Percentiles rank a stretch among this genome's conserved stretches.
Evolutionary conservation across 805 yeast genomes (phyloP).

Genomic region (Kuraishia ogatae): DNA sequence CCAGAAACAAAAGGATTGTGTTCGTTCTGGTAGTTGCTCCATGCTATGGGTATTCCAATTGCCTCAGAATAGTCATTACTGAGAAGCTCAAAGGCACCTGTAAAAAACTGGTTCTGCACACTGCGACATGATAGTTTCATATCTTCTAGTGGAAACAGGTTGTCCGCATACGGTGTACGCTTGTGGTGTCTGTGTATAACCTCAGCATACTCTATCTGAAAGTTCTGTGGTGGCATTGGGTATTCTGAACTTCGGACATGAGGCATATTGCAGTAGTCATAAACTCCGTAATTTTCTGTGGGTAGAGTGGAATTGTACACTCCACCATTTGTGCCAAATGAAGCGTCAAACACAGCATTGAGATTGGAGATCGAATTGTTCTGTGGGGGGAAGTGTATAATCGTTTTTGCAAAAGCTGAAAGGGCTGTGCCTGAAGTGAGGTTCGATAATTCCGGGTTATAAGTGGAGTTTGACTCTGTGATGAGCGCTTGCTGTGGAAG

Average conservation of each 20-base stretch:
- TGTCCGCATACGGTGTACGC: conserved; percentile 30
- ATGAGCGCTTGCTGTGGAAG: not conserved
- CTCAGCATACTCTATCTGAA: conserved; percentile 26
- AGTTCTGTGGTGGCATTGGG: conserved; percentile 14
- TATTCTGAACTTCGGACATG: conserved; percentile 26
- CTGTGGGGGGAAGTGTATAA: conserved; percentile 9
- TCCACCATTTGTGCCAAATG: conserved; percentile 19
- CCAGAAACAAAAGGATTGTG: conserved; percentile 19
- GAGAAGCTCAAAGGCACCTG: not conserved
- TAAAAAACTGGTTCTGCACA: not conserved
- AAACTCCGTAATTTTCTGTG: conserved; percentile 22
- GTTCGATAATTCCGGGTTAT: not conserved
- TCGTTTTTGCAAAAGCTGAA: not conserved
- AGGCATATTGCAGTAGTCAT: conserved; percentile 38
- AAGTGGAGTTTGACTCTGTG: not conserved
- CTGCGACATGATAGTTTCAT: conserved; percentile 1
- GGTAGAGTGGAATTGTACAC: conserved; percentile 15
- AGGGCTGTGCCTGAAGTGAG: not conserved
- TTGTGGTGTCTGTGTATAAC: conserved; percentile 35
- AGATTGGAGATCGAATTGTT: conserved; percentile 12
- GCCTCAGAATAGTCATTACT: not conserved
- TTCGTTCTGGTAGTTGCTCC: conserved; percentile 18
- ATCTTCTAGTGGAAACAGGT: conserved; percentile 7
- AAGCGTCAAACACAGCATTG: conserved; percentile 12
- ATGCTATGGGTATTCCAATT: conserved; percentile 3